Conservation (phyloP, 2,329 filamentous ascomycete species). For the Claviceps lovelessii region DNA sequence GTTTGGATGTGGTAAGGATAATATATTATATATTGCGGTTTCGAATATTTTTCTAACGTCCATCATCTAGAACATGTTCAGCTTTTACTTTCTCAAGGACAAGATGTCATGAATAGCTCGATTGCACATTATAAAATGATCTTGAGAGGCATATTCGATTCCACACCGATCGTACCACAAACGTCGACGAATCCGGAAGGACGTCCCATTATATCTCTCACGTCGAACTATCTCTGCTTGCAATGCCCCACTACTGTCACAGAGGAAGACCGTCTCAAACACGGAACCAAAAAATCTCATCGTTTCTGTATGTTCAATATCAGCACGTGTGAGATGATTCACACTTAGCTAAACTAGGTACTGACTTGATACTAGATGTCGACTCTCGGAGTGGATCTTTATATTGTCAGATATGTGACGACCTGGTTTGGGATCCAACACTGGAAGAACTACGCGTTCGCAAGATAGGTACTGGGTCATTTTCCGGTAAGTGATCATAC, state of each 20-base stretch:
- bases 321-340: background rate
- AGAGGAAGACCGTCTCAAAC: slow-evolving; percentile 49
- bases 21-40: background rate
- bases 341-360: background rate
- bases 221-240: slow-evolving; percentile 56
- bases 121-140: slow-evolving; percentile 60
- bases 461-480: slow-evolving; percentile 53
- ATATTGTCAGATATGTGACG: slow-evolving; percentile 70
- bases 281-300: slow-evolving; percentile 56
- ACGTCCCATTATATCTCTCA: slow-evolving; percentile 44
- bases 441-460: slow-evolving; percentile 60
- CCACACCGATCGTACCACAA: slow-evolving; percentile 48
- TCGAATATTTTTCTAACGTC: background rate
- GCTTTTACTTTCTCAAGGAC: slow-evolving; percentile 45
- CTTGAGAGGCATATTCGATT: slow-evolving; percentile 55
- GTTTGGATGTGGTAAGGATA: slow-evolving; percentile 46
- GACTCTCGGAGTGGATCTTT: slow-evolving; percentile 62
- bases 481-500: slow-evolving; percentile 36
- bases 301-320: slow-evolving; percentile 50
- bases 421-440: slow-evolving; percentile 71
- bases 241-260: slow-evolving; percentile 58
- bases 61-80: slow-evolving; percentile 51
- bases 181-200: slow-evolving; percentile 46
- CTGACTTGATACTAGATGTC: slow-evolving; percentile 42
- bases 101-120: slow-evolving; percentile 52